Evolutionary conservation across 148 eudicot species (phyloP).

Genomic region (Amaranthus hypochondriacus): DNA sequence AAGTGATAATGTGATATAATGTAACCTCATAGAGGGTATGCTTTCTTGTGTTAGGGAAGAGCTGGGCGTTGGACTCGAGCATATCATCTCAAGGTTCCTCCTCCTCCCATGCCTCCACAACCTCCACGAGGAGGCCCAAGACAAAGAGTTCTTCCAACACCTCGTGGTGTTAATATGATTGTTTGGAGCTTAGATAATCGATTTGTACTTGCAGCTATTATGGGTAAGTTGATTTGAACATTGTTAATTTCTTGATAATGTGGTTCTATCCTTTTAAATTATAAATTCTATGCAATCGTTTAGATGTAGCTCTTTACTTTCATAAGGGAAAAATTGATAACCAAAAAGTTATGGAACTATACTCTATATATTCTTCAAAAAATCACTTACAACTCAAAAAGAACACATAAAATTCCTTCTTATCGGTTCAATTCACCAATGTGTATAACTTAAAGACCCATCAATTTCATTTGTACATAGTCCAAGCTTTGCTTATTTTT

Average conservation of each 20-base stretch:
- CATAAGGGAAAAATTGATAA: too few relatives aligned
- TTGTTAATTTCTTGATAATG: not conserved
- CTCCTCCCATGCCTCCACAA: conserved; percentile 87
- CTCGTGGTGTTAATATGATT: conserved; percentile 97
- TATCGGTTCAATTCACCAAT: too few relatives aligned
- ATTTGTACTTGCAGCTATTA: conserved; percentile 95
- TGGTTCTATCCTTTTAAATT: not conserved
- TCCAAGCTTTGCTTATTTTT: too few relatives aligned
- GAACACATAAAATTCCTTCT: too few relatives aligned
- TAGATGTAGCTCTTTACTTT: not conserved
- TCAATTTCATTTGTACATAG: too few relatives aligned
- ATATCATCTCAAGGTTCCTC: conserved; percentile 95
- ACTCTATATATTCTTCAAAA: too few relatives aligned
- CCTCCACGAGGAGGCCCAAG: conserved; percentile 92
- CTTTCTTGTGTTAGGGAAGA: conserved; percentile 50
- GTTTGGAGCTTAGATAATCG: conserved; percentile 96
- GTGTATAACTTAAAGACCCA: too few relatives aligned
- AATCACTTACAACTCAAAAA: too few relatives aligned
- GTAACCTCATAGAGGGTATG: conserved; percentile 2
- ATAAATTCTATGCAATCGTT: not conserved
- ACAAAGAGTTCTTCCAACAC: conserved; percentile 80
- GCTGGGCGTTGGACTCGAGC: conserved; percentile 81
- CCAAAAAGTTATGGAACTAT: too few relatives aligned
- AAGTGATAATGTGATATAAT: not conserved
- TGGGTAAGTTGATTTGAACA: conserved; percentile 55